phyloP scores from a whole-genome alignment of 225 moss, liverwort and hornwort species.

The Straminergon stramineum region DNA sequence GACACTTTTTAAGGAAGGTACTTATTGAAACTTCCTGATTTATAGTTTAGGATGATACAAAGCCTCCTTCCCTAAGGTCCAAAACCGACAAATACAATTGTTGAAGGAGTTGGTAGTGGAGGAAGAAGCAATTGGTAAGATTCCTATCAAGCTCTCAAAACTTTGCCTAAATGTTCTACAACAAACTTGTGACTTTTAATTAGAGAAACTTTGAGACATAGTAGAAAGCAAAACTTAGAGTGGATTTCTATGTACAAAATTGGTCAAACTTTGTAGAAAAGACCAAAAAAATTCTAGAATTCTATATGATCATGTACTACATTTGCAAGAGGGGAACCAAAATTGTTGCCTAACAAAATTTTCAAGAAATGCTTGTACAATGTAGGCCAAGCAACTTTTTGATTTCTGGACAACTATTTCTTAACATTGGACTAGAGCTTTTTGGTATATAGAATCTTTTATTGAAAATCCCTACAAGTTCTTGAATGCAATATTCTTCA shows the following conservation, averaged over 20 bases:
- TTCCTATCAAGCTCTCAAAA: background rate
- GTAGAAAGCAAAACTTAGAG: background rate
- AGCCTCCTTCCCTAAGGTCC: accelerated
- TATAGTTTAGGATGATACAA: background rate
- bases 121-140: background rate
- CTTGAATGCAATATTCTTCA: background rate
- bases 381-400: background rate
- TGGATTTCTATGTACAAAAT: background rate
- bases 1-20: background rate
- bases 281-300: background rate
- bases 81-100: background rate
- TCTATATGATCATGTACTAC: too few relatives aligned
- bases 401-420: background rate
- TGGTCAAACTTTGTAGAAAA: background rate
- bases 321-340: background rate
- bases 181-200: background rate
- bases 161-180: background rate
- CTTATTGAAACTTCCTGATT: background rate
- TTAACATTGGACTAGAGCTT: background rate
- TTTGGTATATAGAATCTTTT: background rate
- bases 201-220: background rate
- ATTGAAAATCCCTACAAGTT: background rate
- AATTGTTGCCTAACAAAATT: background rate
- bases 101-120: accelerated
- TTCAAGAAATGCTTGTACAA: too few relatives aligned